Conservation (phyloP, 225 moss, liverwort and hornwort genomes). For the Ulota crispa region DNA sequence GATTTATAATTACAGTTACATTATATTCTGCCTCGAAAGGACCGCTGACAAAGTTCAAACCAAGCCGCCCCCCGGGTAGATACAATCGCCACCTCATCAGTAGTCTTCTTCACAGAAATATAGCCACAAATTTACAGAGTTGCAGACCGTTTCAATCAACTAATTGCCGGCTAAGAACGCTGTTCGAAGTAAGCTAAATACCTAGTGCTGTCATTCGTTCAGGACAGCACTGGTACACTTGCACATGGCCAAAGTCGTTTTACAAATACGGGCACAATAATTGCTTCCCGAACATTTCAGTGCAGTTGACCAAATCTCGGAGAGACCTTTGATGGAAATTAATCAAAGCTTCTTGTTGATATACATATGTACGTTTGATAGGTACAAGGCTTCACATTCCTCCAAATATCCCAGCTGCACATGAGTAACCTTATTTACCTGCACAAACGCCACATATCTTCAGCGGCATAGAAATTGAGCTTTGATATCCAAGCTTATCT, state of each 20-base stretch:
- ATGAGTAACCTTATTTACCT: constrained; percentile 18
- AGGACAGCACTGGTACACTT: not conserved
- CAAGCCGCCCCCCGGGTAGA: constrained; percentile 13
- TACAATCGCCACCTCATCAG: constrained; percentile 29
- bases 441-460: constrained; percentile 21
- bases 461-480: constrained; percentile 19
- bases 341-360: constrained; percentile 5
- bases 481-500: not conserved
- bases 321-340: not conserved
- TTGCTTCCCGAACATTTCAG: not conserved
- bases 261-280: not conserved
- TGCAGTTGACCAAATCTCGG: constrained; percentile 13
- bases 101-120: not conserved
- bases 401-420: constrained; percentile 20
- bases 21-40: constrained; percentile 25
- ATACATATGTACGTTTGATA: constrained; percentile 9
- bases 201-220: not conserved
- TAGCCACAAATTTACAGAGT: constrained; percentile 24
- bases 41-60: not conserved
- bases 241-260: not conserved
- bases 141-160: not conserved
- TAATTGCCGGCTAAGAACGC: not conserved
- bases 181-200: not conserved
- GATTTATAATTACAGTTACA: constrained; percentile 19
- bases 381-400: constrained; percentile 11